Evolutionary conservation across 2,329 filamentous ascomycete genomes (phyloP), one percentile per base, ranked within the genome.

Genomic region (Alternaria sp.): DNA sequence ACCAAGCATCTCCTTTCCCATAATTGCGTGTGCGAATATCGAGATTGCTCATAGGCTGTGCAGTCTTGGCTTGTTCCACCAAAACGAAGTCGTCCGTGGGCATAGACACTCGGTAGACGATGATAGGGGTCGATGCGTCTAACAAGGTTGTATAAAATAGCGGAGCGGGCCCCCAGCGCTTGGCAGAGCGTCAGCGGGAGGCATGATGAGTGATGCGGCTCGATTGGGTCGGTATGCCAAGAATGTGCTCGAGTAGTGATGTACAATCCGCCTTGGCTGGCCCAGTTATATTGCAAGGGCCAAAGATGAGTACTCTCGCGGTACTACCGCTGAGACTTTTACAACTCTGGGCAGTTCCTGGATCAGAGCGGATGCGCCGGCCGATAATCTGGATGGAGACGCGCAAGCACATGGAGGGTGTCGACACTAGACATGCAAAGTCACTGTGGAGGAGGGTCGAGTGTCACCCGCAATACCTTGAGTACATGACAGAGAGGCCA

Each of bases 261-360:
- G 60, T 59, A 58, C 61, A 64, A 68, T 66, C 68, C 68, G 68
- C 65, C 68, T 71, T 71, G 66, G 69, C 58, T 58, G 43, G 43
- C 60, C 65, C 67, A 66, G 68, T 66, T 63, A 63, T 62, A 54
- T 59, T 57, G 63, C 65, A 52, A 50, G 53, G 59, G 57, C 54
- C 43, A 54, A 62, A 60, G 59, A 70, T 69, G 66, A 54, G 60
- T 58, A 62, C 53, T 56, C 60, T 63, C 55, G 54, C 60, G n/a
- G 67, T 73, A 64, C 60, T 56, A 70, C 71, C 63, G 65, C 65
- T 65, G 63, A 67, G 62, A 46, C 71, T 60, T 60, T 59, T 64
- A 60, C 67, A 59, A 45, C 25, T 63, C 64, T 72, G 61, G 66
- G 63, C 65, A 64, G 57, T 67, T 52, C 60, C 50, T 57, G 48